phyloP scores from a whole-genome alignment of 1,284 basidiomycete genomes.

The Pholiota adiposa region DNA sequence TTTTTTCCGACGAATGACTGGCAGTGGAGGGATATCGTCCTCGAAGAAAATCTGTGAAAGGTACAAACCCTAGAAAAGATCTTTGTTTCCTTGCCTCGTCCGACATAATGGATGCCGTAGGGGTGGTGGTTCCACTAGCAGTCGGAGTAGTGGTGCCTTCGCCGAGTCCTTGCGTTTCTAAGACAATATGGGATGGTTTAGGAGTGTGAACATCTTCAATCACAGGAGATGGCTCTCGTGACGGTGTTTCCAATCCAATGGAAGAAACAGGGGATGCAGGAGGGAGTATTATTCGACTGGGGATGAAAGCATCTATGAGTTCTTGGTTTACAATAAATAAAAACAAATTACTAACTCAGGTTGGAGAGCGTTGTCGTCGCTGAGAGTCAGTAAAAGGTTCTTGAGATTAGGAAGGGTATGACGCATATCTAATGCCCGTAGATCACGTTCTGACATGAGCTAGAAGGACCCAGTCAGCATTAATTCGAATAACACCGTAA shows the following conservation, averaged over 20 bases:
- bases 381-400: slow-evolving; percentile 88
- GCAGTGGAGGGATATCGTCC: slow-evolving; percentile 55
- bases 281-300: slow-evolving; percentile 22
- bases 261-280: slow-evolving; percentile 33
- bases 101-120: slow-evolving; percentile 44
- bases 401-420: slow-evolving; percentile 98
- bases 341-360: slow-evolving; percentile 39
- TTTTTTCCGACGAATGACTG: slow-evolving; percentile 29
- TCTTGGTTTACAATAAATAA: not conserved
- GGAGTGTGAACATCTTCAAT: slow-evolving; percentile 38
- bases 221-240: slow-evolving; percentile 26
- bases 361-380: slow-evolving; percentile 60
- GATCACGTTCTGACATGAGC: slow-evolving; percentile 89
- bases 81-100: slow-evolving; percentile 42
- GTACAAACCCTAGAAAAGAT: slow-evolving; percentile 58
- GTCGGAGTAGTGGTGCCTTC: slow-evolving; percentile 48
- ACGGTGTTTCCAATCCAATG: slow-evolving; percentile 28
- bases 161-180: slow-evolving; percentile 27
- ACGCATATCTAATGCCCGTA: slow-evolving; percentile 89
- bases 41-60: slow-evolving; percentile 67
- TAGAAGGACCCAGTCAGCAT: slow-evolving; percentile 36
- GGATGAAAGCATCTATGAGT: slow-evolving; percentile 1
- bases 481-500: not conserved
- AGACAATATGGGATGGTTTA: slow-evolving; percentile 33
- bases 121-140: slow-evolving; percentile 58